Base-by-base conservation (phyloP, 208 protist genomes). In the Phytomonas sp. region DNA sequence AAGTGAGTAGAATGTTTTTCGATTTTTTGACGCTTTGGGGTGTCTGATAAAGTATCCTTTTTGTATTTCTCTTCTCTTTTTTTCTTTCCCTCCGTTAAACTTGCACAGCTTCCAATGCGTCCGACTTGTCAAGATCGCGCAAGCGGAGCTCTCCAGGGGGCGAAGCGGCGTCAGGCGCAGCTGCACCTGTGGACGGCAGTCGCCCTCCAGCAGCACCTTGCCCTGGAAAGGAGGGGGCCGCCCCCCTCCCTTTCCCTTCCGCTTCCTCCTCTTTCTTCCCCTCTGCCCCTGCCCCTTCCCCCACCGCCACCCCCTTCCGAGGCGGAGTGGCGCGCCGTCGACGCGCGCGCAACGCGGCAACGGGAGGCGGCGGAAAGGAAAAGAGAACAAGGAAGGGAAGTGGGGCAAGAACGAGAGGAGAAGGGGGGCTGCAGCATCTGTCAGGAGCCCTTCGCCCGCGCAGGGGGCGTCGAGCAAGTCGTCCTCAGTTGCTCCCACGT, bases 401-500 rank as follows among this genome's bases (percentile, higher is more conserved):
- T 68, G 26, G 11, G 20, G 51, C 60, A 6, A 20, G 15, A 33
- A 40, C 13, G 6, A 62, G 32, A 73, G 34, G 78, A 71, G 3
- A 56, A 63, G 11, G 71, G 81, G 28, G 72, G 74, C 20, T 96
- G 90, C 71, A 68, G 83, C 70, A 96, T 96, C 60, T 96, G 91
- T 61, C 80, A 84, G 31, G 84, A 94, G 69, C 66, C 79, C 33
- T 94, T 94, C 68, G 77, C 81, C 33, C 29, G 70, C 17, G 90
- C 80, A 6, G 76, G 69, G 43, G 70, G 82, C 9, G 81, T 93
- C 64, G 84, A 78, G 0, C 87, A 94, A 73, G 77, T 96, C 29
- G 82, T 96, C 37, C 73, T 96, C 0, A 94, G 85, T 68, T 96
- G 91, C 71, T 89, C 81, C 0, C 91, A 96, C 73, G 85, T 96